Percentiles rank a stretch among this genome's conserved stretches.
Conservation (phyloP, 129 eudicot genomes). For the Oenanthe sinensis region DNA sequence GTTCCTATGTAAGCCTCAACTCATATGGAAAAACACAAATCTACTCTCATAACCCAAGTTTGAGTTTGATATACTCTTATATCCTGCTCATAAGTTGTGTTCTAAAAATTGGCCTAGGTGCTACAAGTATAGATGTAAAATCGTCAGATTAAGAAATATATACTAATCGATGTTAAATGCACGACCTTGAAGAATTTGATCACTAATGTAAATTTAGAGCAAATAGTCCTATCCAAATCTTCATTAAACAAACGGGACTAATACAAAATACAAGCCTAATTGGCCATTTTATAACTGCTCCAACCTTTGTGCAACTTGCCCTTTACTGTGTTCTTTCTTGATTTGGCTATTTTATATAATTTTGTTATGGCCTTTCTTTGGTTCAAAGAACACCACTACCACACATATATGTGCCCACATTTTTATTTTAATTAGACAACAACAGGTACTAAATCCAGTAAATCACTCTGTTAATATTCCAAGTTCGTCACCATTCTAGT, state of each 20-base stretch:
- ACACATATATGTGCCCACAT: neutral
- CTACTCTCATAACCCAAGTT: too few relatives aligned
- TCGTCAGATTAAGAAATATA: too few relatives aligned
- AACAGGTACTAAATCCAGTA: neutral
- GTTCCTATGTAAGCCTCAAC: neutral
- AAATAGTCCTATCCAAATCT: neutral
- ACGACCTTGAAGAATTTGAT: neutral
- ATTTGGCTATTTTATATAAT: neutral
- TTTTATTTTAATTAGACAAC: conserved; percentile 9
- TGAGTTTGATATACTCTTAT: too few relatives aligned
- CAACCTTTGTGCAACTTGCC: conserved; percentile 10
- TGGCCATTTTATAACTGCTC: conserved; percentile 4
- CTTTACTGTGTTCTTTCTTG: conserved; percentile 11
- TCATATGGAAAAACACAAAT: too few relatives aligned
- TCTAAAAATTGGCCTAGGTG: too few relatives aligned
- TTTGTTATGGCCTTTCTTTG: conserved; percentile 10
- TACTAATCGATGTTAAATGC: neutral
- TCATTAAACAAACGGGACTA: neutral
- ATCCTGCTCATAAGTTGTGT: too few relatives aligned
- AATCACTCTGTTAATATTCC: conserved; percentile 9
- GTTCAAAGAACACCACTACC: conserved; percentile 18
- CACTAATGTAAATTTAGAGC: neutral
- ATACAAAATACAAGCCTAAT: neutral
- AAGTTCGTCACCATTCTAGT: neutral
- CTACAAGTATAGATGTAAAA: too few relatives aligned